Evolutionary conservation across 1,284 basidiomycete genomes (phyloP).

Genomic region (Cryptococcus hybrid): DNA sequence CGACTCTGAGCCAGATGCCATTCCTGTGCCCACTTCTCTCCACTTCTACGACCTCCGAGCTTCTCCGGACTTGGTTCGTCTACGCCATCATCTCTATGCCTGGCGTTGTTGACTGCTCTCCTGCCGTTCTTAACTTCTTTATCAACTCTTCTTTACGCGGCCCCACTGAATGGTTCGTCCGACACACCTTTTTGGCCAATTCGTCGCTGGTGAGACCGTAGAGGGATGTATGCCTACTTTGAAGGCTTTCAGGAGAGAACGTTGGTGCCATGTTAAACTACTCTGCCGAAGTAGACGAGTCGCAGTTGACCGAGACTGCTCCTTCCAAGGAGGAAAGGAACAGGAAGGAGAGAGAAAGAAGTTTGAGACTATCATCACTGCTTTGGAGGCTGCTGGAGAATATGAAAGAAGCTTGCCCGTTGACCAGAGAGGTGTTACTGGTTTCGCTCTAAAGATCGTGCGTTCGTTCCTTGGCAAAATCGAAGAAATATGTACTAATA

Average conservation of each 20-base stretch:
- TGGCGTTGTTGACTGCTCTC: conserved; percentile 71
- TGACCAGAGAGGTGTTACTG: conserved; percentile 58
- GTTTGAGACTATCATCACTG: conserved; percentile 67
- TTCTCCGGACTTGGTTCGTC: conserved; percentile 71
- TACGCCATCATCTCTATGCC: conserved; percentile 78
- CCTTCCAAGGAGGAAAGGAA: conserved; percentile 60
- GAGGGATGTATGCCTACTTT: conserved; percentile 67
- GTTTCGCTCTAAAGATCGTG: conserved; percentile 79
- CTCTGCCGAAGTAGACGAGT: conserved; percentile 74
- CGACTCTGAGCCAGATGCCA: neutral
- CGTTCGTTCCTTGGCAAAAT: conserved; percentile 27
- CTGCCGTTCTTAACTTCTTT: conserved; percentile 63
- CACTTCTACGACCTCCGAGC: conserved; percentile 13
- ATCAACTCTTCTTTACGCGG: conserved; percentile 57
- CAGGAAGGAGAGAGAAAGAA: conserved; percentile 56
- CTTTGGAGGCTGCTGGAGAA: conserved; percentile 71
- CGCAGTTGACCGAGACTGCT: conserved; percentile 22
- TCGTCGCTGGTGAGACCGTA: conserved; percentile 83
- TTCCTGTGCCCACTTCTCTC: conserved; percentile 11
- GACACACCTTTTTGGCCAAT: conserved; percentile 80
- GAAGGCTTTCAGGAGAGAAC: conserved; percentile 62
- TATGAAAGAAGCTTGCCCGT: conserved; percentile 61
- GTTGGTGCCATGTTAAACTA: conserved; percentile 81
- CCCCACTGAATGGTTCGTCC: conserved; percentile 68
- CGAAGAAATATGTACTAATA: neutral